Percentiles rank a stretch among this genome's conserved stretches.
These are phyloP conservation scores for Fonsecaea monophora DNA, from an alignment of 2,329 filamentous ascomycete species.

Conservation along the genomic window DNA sequence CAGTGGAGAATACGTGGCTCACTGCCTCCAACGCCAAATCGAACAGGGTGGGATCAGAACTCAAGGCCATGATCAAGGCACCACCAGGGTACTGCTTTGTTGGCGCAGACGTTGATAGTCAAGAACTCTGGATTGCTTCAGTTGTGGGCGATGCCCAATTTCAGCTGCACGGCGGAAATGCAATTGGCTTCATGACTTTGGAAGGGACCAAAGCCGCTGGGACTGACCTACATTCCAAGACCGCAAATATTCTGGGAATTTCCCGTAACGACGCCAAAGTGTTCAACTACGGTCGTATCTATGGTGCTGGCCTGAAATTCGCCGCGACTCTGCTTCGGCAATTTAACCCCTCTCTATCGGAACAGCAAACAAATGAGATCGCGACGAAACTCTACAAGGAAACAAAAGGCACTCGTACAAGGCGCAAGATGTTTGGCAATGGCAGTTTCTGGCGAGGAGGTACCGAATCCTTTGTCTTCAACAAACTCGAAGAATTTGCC, in stretches of 20 bases:
- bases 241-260: slow-evolving; percentile 88
- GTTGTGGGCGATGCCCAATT: slow-evolving; percentile 94
- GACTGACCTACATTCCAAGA: slow-evolving; percentile 93
- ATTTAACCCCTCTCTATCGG: slow-evolving; percentile 85
- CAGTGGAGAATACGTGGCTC: slow-evolving; percentile 97
- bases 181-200: slow-evolving; percentile 98
- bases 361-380: slow-evolving; percentile 75
- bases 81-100: slow-evolving; percentile 92
- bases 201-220: slow-evolving; percentile 94
- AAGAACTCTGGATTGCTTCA: slow-evolving; percentile 98
- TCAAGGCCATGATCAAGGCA: slow-evolving; percentile 95
- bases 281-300: slow-evolving; percentile 98
- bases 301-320: slow-evolving; percentile 95
- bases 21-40: slow-evolving; percentile 96
- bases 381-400: slow-evolving; percentile 82
- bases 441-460: slow-evolving; percentile 93
- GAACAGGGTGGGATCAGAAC: slow-evolving; percentile 92
- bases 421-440: slow-evolving; percentile 68
- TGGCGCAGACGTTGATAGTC: slow-evolving; percentile 94
- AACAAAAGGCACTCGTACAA: slow-evolving; percentile 90
- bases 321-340: slow-evolving; percentile 87
- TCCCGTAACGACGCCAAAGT: slow-evolving; percentile 95
- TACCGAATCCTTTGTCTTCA: slow-evolving; percentile 97
- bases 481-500: slow-evolving; percentile 96
- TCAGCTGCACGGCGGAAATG: slow-evolving; percentile 92